Conservation (phyloP, 1,284 basidiomycete genomes). For the Exsudoporus floridanus region DNA sequence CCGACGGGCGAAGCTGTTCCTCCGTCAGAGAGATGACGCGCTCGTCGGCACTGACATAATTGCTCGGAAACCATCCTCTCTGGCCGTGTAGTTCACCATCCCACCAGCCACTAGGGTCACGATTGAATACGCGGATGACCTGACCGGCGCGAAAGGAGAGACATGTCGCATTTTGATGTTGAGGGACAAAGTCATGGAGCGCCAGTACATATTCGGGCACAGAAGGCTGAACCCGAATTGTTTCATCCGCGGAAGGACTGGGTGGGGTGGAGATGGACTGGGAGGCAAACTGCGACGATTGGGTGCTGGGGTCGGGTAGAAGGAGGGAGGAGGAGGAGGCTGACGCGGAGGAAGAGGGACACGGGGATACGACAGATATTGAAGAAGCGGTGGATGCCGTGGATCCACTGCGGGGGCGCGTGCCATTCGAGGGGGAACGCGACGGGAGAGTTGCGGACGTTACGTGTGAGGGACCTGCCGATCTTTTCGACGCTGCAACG, state of each 20-base stretch:
- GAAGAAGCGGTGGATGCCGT: conserved; percentile 57
- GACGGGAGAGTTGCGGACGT: conserved; percentile 7
- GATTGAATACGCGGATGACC: conserved; percentile 85
- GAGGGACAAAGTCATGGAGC: conserved; percentile 83
- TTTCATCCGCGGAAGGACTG: conserved; percentile 44
- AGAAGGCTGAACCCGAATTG: conserved; percentile 39
- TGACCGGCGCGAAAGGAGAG: conserved; percentile 88
- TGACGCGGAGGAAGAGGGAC: conserved; percentile 48
- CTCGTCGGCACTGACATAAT: conserved; percentile 72
- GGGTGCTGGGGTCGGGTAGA: conserved; percentile 29
- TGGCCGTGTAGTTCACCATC: conserved; percentile 88
- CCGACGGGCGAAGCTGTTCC: conserved; percentile 46
- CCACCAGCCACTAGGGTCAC: conserved; percentile 95
- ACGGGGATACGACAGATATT: conserved; percentile 52
- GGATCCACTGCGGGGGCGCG: conserved; percentile 48
- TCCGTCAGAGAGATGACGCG: conserved; percentile 52
- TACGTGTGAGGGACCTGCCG: conserved; percentile 17
- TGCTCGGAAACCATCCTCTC: conserved; percentile 99
- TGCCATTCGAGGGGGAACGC: conserved; percentile 11
- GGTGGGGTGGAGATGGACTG: conserved; percentile 27
- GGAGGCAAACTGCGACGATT: conserved; percentile 7
- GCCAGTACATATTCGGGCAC: conserved; percentile 73
- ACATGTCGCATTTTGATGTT: conserved; percentile 74
- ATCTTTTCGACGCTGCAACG: conserved; percentile 22
- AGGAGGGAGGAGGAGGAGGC: conserved; percentile 52